Evolutionary conservation across 495 filamentous ascomycete genomes (phyloP).

Genomic region (Xylaria venustula): DNA sequence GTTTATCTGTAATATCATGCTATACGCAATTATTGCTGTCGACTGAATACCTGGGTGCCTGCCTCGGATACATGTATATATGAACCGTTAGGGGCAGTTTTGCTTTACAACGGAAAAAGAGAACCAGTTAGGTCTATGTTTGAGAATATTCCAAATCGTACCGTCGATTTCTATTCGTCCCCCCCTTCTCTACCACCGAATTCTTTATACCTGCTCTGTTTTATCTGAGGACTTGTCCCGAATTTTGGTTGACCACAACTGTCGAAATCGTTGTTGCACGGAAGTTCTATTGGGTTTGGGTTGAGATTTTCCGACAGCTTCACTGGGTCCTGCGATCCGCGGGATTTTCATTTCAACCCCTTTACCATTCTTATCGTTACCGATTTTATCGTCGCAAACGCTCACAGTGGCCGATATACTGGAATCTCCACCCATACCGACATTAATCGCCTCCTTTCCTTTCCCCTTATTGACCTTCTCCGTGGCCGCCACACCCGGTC

Average conservation of each 20-base stretch:
- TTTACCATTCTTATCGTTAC: background rate
- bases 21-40: background rate
- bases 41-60: background rate
- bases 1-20: slow-evolving; percentile 5
- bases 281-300: background rate
- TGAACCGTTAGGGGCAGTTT: background rate
- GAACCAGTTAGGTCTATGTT: background rate
- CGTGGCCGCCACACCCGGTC: background rate
- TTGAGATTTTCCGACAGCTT: background rate
- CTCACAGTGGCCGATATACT: background rate
- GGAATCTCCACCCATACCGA: background rate
- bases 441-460: slow-evolving; percentile 1
- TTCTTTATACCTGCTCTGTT: background rate
- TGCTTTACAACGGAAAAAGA: background rate
- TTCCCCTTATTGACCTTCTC: background rate
- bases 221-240: slow-evolving; percentile 1
- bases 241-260: background rate
- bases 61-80: background rate
- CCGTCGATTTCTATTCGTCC: background rate
- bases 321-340: background rate
- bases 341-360: background rate
- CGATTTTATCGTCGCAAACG: no score
- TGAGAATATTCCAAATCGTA: background rate
- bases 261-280: background rate
- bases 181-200: background rate